Evolutionary conservation across 441 rosid species (phyloP).

Genomic region (Kokia cookei): DNA sequence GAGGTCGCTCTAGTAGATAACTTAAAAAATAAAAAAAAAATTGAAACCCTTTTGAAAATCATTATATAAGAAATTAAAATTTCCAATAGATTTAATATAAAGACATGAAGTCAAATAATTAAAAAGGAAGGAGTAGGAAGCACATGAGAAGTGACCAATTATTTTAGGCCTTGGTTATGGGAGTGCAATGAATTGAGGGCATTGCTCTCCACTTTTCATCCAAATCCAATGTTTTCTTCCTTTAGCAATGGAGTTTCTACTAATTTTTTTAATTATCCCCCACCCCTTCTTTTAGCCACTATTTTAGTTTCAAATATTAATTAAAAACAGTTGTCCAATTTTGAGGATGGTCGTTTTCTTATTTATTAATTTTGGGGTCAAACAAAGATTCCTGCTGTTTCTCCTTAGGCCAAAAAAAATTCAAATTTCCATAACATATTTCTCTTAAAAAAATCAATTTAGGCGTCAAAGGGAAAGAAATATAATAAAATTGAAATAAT

Average conservation of each 20-base stretch:
- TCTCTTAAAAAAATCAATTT: too few relatives aligned
- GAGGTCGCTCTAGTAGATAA: too few relatives aligned
- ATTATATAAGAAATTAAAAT: too few relatives aligned
- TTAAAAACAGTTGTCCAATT: not conserved
- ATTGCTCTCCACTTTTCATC: not conserved
- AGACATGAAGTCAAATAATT: not conserved
- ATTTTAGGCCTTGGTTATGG: not conserved
- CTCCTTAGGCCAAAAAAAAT: not conserved
- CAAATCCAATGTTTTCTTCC: not conserved
- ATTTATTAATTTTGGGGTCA: not conserved
- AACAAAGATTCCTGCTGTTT: not conserved
- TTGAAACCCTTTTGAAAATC: too few relatives aligned
- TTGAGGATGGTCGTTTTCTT: not conserved
- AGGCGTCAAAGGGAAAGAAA: too few relatives aligned
- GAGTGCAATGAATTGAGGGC: not conserved
- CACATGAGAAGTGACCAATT: not conserved
- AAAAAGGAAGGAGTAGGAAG: not conserved
- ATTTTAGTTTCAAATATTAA: not conserved
- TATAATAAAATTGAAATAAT: too few relatives aligned
- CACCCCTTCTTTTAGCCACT: not conserved
- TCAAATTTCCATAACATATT: too few relatives aligned
- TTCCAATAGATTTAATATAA: not conserved
- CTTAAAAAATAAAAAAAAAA: too few relatives aligned
- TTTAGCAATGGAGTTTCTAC: not conserved
- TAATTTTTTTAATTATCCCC: not conserved